A percentile compares a stretch with the other conserved stretches of the same genome.
These are phyloP conservation scores for Verbascum thapsus DNA, from an alignment of 257 asterid species.

Conservation along the genomic window DNA sequence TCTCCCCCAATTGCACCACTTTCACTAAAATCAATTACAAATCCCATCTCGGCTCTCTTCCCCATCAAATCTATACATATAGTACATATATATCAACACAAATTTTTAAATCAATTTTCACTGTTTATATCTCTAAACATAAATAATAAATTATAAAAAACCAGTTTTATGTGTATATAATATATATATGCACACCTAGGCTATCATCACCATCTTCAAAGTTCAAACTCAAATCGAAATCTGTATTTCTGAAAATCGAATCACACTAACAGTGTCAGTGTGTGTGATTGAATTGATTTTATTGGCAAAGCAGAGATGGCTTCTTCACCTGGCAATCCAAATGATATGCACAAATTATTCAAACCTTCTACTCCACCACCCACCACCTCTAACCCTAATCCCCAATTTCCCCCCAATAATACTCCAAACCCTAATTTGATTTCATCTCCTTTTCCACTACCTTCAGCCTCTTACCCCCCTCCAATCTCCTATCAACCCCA, in stretches of 20 bases:
- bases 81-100: too few relatives aligned
- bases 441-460: slow-evolving; percentile 55
- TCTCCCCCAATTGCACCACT: too few relatives aligned
- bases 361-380: slow-evolving; percentile 48
- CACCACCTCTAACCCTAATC: slow-evolving; percentile 47
- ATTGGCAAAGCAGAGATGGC: slow-evolving; percentile 35
- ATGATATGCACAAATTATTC: slow-evolving; percentile 56
- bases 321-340: slow-evolving; percentile 65
- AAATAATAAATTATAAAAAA: too few relatives aligned
- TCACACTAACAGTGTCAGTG: too few relatives aligned
- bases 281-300: not conserved
- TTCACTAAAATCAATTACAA: too few relatives aligned
- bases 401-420: slow-evolving; percentile 47
- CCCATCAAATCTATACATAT: too few relatives aligned
- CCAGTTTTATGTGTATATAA: too few relatives aligned
- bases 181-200: not conserved
- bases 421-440: slow-evolving; percentile 46
- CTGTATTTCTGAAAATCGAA: not conserved
- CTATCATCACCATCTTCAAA: not conserved
- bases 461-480: slow-evolving; percentile 73
- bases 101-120: too few relatives aligned
- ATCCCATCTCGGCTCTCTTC: too few relatives aligned
- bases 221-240: slow-evolving; percentile 3
- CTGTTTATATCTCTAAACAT: too few relatives aligned
- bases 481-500: slow-evolving; percentile 54